Conservation (phyloP, 176 grass and related monocot genomes). For the Puya raimondii region DNA sequence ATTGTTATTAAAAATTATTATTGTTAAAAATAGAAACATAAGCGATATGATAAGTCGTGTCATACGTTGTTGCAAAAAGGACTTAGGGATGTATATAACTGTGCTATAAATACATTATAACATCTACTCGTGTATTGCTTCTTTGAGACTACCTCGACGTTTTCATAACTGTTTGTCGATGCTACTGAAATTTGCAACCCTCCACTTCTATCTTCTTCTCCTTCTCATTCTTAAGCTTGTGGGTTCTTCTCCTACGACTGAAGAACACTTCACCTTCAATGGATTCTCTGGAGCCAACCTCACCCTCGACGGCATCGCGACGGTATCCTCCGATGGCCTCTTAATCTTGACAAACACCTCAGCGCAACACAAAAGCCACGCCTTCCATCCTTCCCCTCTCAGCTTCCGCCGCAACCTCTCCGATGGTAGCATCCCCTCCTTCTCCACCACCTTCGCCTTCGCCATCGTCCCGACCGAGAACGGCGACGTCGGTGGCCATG, state of each 20-base stretch:
- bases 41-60: no score
- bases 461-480: constrained; percentile 26
- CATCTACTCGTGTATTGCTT: no score
- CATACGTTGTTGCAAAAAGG: no score
- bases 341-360: constrained; percentile 55
- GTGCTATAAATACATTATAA: no score
- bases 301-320: constrained; percentile 15
- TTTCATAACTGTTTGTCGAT: not conserved
- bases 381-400: constrained; percentile 25
- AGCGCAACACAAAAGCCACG: constrained; percentile 18
- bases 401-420: not conserved
- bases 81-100: no score
- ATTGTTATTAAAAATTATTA: no score
- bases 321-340: constrained; percentile 29
- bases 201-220: constrained; percentile 3
- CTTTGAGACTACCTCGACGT: no score
- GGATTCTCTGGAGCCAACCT: constrained; percentile 31
- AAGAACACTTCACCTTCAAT: constrained; percentile 28
- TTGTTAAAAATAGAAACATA: no score
- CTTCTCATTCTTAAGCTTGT: not conserved
- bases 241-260: not conserved
- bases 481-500: constrained; percentile 9
- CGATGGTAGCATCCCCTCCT: constrained; percentile 6
- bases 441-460: constrained; percentile 30
- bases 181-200: not conserved